Conservation (phyloP, 2,329 filamentous ascomycete genomes). For the Claviceps sp. region DNA sequence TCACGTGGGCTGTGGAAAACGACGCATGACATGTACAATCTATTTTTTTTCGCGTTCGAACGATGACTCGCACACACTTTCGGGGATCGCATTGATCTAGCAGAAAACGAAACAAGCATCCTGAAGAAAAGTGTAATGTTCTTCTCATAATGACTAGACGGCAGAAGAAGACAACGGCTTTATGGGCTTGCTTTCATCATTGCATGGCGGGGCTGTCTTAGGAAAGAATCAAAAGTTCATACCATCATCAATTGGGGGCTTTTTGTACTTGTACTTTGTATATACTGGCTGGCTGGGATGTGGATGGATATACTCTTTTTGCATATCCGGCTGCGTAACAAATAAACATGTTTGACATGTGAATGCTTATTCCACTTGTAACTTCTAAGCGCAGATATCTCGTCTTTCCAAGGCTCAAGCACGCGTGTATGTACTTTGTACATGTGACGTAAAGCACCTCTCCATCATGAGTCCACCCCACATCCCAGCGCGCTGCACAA, state of each 20-base stretch:
- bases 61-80: slow-evolving; percentile 9
- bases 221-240: slow-evolving; percentile 5
- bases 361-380: too few species aligned
- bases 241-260: background rate
- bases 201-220: slow-evolving; percentile 13
- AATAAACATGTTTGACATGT: background rate
- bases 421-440: too few species aligned
- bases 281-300: background rate
- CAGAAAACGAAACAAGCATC: background rate
- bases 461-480: background rate
- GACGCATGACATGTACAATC: slow-evolving; percentile 10
- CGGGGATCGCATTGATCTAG: slow-evolving; percentile 21
- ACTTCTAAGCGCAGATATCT: too few species aligned
- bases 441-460: too few species aligned
- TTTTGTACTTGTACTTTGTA: background rate
- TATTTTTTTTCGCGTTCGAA: background rate
- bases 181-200: slow-evolving; percentile 2
- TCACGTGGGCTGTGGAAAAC: slow-evolving; percentile 2
- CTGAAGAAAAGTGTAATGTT: slow-evolving; percentile 27
- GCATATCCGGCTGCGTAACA: background rate
- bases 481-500: background rate
- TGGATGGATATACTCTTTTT: background rate
- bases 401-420: too few species aligned
- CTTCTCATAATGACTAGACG: slow-evolving; percentile 27
- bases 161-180: background rate